These are phyloP conservation scores for Plasmodium vivax DNA, from an alignment of 169 alveolate species.

Conservation along the genomic window DNA sequence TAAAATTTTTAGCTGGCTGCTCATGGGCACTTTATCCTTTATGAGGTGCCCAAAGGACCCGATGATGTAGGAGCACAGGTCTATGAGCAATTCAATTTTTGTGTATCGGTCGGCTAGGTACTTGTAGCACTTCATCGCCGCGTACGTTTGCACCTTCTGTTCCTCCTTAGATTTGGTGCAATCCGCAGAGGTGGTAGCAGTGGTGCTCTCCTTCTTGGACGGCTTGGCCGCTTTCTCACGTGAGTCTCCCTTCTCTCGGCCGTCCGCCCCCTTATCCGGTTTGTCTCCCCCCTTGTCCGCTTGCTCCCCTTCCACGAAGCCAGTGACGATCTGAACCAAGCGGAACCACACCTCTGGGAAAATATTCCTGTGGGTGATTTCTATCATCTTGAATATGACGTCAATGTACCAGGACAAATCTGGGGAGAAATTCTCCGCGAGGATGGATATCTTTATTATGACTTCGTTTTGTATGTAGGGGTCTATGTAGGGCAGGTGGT, in stretches of 20 bases:
- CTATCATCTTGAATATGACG: conserved; percentile 91
- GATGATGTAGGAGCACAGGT: conserved; percentile 79
- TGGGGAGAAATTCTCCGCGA: conserved; percentile 92
- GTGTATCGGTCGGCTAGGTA: conserved; percentile 1
- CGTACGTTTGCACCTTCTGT: conserved; percentile 35
- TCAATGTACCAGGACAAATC: conserved; percentile 93
- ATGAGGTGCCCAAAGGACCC: conserved; percentile 81
- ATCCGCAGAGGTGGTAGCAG: background rate
- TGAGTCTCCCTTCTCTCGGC: background rate
- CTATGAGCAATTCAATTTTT: conserved; percentile 10
- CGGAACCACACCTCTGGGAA: conserved; percentile 90
- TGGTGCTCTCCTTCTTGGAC: background rate
- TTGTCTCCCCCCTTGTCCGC: background rate
- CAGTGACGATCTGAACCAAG: conserved; percentile 49
- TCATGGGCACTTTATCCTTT: conserved; percentile 55
- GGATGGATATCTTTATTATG: conserved; percentile 91
- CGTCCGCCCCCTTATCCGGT: background rate
- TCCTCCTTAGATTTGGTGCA: conserved; percentile 67
- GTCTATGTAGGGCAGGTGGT: conserved; percentile 91
- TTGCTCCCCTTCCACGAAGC: conserved; percentile 71
- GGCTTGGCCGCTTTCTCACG: background rate
- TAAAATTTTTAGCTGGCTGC: conserved; percentile 53
- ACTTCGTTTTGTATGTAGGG: conserved; percentile 92
- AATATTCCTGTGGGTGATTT: conserved; percentile 92
- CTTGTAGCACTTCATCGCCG: conserved; percentile 48